Evolutionary conservation across 176 grass and related monocot species (phyloP), one percentile per base, ranked within the genome.

Genomic region (Cocos nucifera): DNA sequence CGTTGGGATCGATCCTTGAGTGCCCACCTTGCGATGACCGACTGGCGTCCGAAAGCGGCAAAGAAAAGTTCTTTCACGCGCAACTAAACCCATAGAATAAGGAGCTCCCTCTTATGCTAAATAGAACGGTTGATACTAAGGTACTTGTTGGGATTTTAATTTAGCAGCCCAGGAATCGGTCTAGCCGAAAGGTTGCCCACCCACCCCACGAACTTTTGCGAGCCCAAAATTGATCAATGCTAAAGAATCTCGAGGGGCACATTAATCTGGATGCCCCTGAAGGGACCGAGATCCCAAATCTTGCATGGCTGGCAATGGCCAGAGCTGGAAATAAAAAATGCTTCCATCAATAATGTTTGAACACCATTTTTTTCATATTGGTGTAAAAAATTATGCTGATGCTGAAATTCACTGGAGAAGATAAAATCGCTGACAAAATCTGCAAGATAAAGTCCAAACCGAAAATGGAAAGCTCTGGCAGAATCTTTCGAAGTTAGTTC

Each of bases 1-100:
- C 72, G 58, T 82, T 82, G 75, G 84, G 66, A 87, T 79, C 84
- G 70, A 72, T 82, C 79, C 75, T 87, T 82, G 79, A 87, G 83
- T 86, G 83, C 74, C 73, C 74, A 74, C 73, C 73, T 65, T 74
- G 65, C 20, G 66, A 72, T 75, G 67, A 78, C 82, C 1, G 71
- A 75, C 65, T 75, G 62, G 66, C 70, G 71, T 75, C 57, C 22
- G 71, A 79, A 67, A 75, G 66, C 71, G 8, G 75, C 75, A 87
- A 82, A 71, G 1, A 79, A 75, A 87, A 79, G 79, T 68, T 82
- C 75, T 59, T 75, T 75, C 73, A 67, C 75, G 66, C 64, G 71
- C 67, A 7, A 51, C 44, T 58, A 15, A 55, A 44, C 4, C 51
- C 7, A 27, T 69, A 27, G 53, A 52, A 76, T 76, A 35, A 35